These are phyloP conservation scores for Kodamaea neixiangensis DNA, from an alignment of 805 yeast genomes.

Conservation along the genomic window DNA sequence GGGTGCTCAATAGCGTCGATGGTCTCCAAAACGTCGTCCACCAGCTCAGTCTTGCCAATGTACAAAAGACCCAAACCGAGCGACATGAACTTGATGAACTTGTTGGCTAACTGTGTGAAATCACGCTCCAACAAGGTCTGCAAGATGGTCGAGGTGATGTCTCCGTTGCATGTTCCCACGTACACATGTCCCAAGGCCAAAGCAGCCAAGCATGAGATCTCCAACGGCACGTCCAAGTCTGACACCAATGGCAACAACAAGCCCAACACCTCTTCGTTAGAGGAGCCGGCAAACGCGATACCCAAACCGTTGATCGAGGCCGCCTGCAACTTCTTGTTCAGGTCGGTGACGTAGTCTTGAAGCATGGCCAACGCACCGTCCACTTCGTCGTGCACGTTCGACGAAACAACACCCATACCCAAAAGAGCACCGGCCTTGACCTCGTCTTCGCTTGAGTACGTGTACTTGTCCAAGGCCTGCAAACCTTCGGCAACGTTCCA, in stretches of 20 bases:
- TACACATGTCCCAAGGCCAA: conserved; percentile 91
- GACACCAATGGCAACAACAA: conserved; percentile 80
- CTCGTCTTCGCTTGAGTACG: conserved; percentile 82
- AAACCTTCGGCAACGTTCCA: conserved; percentile 92
- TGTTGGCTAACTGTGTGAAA: conserved; percentile 70
- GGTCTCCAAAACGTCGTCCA: conserved; percentile 91
- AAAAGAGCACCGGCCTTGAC: conserved; percentile 94
- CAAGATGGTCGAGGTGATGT: conserved; percentile 86
- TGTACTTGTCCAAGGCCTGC: conserved; percentile 83
- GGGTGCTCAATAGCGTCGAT: conserved; percentile 96
- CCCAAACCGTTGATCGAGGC: conserved; percentile 92
- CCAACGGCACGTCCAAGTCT: conserved; percentile 72
- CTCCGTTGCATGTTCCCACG: conserved; percentile 96
- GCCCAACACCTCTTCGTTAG: conserved; percentile 78
- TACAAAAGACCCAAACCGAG: conserved; percentile 88
- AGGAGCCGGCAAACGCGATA: conserved; percentile 91
- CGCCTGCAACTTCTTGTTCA: conserved; percentile 63
- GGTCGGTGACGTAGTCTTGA: conserved; percentile 75
- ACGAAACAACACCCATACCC: conserved; percentile 90
- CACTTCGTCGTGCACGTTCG: conserved; percentile 94
- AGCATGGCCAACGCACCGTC: conserved; percentile 88
- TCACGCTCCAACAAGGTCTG: conserved; percentile 89
- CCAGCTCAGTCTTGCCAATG: conserved; percentile 92
- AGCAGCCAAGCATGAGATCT: conserved; percentile 82
- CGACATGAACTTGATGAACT: conserved; percentile 88